A percentile compares a stretch with the other conserved stretches of the same genome.
These are phyloP conservation scores for Penicillium frequentans DNA, from an alignment of 2,329 filamentous ascomycete species.

Conservation along the genomic window DNA sequence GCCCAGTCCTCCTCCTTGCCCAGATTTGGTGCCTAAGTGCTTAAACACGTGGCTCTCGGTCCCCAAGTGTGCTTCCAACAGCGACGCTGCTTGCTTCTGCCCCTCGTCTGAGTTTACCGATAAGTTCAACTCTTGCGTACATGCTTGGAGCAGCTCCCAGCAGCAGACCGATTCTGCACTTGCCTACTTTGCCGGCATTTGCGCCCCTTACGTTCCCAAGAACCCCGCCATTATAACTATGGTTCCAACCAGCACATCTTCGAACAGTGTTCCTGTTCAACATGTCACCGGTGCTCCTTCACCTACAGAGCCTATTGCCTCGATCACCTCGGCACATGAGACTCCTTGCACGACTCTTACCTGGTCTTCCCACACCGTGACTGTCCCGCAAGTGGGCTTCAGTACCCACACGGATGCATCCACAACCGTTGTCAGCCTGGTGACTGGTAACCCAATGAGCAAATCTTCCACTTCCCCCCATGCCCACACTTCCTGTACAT, in stretches of 20 bases:
- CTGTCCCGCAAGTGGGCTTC: constrained; percentile 44
- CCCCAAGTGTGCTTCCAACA: constrained; percentile 76
- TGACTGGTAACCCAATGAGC: constrained; percentile 1
- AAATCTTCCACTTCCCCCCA: neutral
- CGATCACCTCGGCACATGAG: constrained; percentile 6
- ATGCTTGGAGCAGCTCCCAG: constrained; percentile 67
- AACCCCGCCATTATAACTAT: constrained; percentile 68
- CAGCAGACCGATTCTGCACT: constrained; percentile 68
- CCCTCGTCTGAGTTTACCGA: constrained; percentile 70
- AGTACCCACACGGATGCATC: constrained; percentile 27
- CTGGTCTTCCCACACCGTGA: constrained; percentile 36
- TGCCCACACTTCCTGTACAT: neutral
- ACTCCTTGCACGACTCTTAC: constrained; percentile 37
- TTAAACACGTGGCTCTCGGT: constrained; percentile 81
- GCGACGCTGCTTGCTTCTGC: constrained; percentile 81
- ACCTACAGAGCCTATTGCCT: constrained; percentile 5
- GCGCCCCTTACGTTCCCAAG: constrained; percentile 66
- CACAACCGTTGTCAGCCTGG: constrained; percentile 23
- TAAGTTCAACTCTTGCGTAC: constrained; percentile 76
- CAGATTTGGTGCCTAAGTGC: constrained; percentile 76
- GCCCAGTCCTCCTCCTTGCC: constrained; percentile 46
- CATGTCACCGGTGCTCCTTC: neutral
- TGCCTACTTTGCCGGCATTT: constrained; percentile 85
- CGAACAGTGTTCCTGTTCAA: constrained; percentile 29
- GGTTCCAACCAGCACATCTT: constrained; percentile 43